Evolutionary conservation across 805 yeast species (phyloP).

Genomic region (Candida krabiensis): DNA sequence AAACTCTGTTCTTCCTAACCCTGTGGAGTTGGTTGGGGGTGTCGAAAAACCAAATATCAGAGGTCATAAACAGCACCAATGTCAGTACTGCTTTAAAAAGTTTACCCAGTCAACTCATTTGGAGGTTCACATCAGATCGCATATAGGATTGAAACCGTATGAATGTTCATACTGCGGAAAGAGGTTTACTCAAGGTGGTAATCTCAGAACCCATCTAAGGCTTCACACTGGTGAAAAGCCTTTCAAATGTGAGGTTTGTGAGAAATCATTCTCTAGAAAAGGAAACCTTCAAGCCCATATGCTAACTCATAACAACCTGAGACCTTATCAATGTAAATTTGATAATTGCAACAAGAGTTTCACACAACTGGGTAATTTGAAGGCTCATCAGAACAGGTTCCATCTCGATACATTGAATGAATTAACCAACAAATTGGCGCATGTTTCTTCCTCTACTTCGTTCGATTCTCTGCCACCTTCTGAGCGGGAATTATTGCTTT

Average conservation of each 20-base stretch:
- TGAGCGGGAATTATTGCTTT: conserved; percentile 69
- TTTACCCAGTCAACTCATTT: conserved; percentile 90
- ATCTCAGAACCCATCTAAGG: conserved; percentile 79
- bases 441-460: conserved; percentile 48
- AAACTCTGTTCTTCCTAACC: conserved; percentile 52
- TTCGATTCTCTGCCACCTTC: conserved; percentile 50
- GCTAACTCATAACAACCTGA: conserved; percentile 74
- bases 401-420: conserved; percentile 70
- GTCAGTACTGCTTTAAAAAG: conserved; percentile 74
- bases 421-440: conserved; percentile 67
- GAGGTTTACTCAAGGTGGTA: conserved; percentile 87
- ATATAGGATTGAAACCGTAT: conserved; percentile 83
- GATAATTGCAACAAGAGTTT: conserved; percentile 83
- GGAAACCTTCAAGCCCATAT: conserved; percentile 90
- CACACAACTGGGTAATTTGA: conserved; percentile 89
- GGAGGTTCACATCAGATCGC: conserved; percentile 86
- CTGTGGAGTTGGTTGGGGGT: conserved; percentile 74
- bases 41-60: conserved; percentile 59
- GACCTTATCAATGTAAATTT: conserved; percentile 77
- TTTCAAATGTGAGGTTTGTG: conserved; percentile 74
- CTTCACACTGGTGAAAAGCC: conserved; percentile 94
- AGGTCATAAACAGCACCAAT: conserved; percentile 58
- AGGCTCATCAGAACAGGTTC: conserved; percentile 90
- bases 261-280: conserved; percentile 77
- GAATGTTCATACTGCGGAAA: conserved; percentile 78